Base-by-base conservation (phyloP, 1,139 yeast species). In the Taphrina deformans region DNA sequence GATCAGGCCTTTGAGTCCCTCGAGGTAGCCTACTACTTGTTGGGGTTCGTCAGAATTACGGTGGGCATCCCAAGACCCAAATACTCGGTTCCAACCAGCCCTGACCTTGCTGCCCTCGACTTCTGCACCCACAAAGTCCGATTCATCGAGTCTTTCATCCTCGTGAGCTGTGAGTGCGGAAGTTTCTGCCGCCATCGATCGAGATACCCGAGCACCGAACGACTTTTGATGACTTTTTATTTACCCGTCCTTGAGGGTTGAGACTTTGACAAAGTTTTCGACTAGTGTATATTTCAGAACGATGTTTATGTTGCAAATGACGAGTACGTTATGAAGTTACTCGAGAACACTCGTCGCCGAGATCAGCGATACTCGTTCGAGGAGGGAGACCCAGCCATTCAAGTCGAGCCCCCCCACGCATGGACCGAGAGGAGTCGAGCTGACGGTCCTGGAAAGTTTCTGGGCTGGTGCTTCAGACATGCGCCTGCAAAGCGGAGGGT, bases 41-140 rank as follows among this genome's bases (percentile, higher is more conserved):
- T 29, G 48, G 7, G 63, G 56, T 23, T 59, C 46, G 12, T 38
- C 12, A 3, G 63, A 40, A 21, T 27, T 24, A 40, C 55, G 23
- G 29, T 24, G 31, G 29, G 35, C 38, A 33, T 40, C 56, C 55
- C 23, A 26, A 2, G 50, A 12, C 40, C 63, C 63, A 12, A 59
- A 26, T 31, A 59, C 26, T 23, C 27, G 9, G 9, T 23, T 31
- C 50, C 48, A 23, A 16, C 29, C 33, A 18, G 33, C 29, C 29
- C 9, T 27, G 3, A 24, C 27, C 16, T 45, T 26, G 16, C 24
- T 24, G 21, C 24, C 10, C 18, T 51, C 46, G 24, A 59, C 44
- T 31, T 59, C 63, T n/a, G 63, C 63, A 31, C 63, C 63, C 35
- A 59, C 56, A 27, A 48, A 59, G 33, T 59, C 63, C 3, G 63